Percentiles rank a stretch among this genome's conserved stretches.
Conservation (phyloP, 176 grass and related monocot genomes). For the Cenchrus fungigraminus region DNA sequence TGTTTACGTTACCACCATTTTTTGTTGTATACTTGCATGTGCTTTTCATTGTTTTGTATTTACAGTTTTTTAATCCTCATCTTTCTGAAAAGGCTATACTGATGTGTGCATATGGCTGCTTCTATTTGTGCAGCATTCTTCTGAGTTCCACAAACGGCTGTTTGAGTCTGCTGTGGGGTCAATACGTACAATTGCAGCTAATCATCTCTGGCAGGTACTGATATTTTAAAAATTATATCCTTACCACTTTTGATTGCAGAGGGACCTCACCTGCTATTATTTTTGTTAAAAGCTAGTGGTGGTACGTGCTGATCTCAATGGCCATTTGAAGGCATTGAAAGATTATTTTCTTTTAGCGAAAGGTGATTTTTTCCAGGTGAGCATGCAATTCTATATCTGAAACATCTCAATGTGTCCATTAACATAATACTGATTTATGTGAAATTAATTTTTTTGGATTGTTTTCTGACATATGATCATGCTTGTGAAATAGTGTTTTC, state of each 20-base stretch:
- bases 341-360: slow-evolving; percentile 99
- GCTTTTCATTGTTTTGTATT: slow-evolving; percentile 4
- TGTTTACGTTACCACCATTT: slow-evolving; percentile 24
- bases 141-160: slow-evolving; percentile 91
- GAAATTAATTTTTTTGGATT: not conserved
- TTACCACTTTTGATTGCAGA: slow-evolving; percentile 39
- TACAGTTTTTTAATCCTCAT: slow-evolving; percentile 9
- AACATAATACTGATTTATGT: not conserved
- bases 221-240: slow-evolving; percentile 35
- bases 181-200: slow-evolving; percentile 94
- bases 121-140: slow-evolving; percentile 76
- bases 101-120: not conserved
- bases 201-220: slow-evolving; percentile 92
- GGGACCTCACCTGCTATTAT: slow-evolving; percentile 35
- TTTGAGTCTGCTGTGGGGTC: slow-evolving; percentile 94
- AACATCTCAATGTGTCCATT: not conserved
- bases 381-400: not conserved
- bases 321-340: slow-evolving; percentile 95
- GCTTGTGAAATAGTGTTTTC: slow-evolving; percentile 82
- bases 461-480: slow-evolving; percentile 23
- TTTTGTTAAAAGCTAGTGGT: slow-evolving; percentile 89
- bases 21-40: slow-evolving; percentile 33
- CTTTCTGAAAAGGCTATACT: not conserved
- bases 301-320: slow-evolving; percentile 93
- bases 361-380: slow-evolving; percentile 99